Base-by-base conservation (phyloP, 2,329 filamentous ascomycete species). In the Aspergillus hortae region DNA sequence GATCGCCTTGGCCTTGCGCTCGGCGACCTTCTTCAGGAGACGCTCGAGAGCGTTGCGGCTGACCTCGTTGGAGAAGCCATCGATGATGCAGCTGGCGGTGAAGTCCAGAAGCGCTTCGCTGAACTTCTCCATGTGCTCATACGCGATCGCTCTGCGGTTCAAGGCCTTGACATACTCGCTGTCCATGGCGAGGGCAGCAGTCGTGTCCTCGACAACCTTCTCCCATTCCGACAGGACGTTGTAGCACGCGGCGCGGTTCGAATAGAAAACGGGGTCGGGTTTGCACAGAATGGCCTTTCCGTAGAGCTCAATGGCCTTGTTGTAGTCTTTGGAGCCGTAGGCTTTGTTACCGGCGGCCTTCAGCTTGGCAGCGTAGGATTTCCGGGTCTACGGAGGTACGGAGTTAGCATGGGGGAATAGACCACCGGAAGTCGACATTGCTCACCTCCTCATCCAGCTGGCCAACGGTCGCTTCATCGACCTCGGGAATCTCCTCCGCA, bases 31-130 rank as follows among this genome's bases (percentile, higher is more conserved):
- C 81, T 97, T 97, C 57, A 99, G 81, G 57, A 99, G 77, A 56
- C 92, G 81, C 79, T 99, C 94, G 9, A 99, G 92, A 42, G 91
- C 86, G 71, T 92, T 85, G 21, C 92, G 91, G 67, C 89, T 95
- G 56, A 82, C 80, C 65, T 96, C 89, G 72, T 94, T 97, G 76
- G 89, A 88, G 81, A 99, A 99, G 57, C 89, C 89, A 71, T 99
- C 94, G 70, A 99, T 96, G 72, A 99, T 99, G 78, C 94, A 99
- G 76, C 92, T 96, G 53, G 94, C 94, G 7, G 94, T 99, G 77
- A 95, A 97, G 76, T 99, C 94, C 58, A 99, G 83, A 7, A 99
- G 86, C 43, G 94, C 92, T 70, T 97, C 92, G 72, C 91, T 94
- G 78, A 88, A 96, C 74, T 87, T 88, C 65, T 87, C 87, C 42